Base-by-base conservation (phyloP, 2,329 filamentous ascomycete species). In the Aspergillus sp. region DNA sequence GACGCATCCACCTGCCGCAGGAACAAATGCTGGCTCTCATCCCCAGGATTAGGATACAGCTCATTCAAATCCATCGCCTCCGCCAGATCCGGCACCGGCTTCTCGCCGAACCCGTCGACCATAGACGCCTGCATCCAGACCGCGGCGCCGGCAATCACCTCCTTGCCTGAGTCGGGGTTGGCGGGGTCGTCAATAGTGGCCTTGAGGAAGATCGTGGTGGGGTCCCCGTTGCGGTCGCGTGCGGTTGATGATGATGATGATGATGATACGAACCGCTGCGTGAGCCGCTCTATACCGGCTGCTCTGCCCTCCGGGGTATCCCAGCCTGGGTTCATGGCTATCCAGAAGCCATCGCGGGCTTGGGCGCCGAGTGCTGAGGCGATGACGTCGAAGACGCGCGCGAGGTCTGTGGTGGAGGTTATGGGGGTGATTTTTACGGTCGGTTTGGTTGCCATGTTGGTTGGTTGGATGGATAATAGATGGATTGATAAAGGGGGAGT, bases 51-150 rank as follows among this genome's bases (percentile, higher is more conserved):
- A 0, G 81, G 80, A 56, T 80, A 77, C 12, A 80, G 56, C 1
- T 62, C 66, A 8, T 75, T 67, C 1, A 80, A 62, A 35, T 76
- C 66, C 33, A 72, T 54, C 0, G 40, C 44, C 3, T 39, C 39
- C 7, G 46, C 27, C 8, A 58, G 40, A 19, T 55, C 46, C 1
- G 54, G 64, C 6, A 57, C 1, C 72, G 76, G 23, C 57, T 60
- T 25, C 19, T 81, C 77, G 12, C 84, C 84, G 49, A 76, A 66
- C 12, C 82, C 83, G 2, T 76, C 71, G 0, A 84, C 76, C 6
- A 73, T 68, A 0, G 83, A 85, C 0, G 74, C 68, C 61, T 86
- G 84, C 8, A 73, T 64, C 84, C 84, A 87, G 55, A 85, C 79
- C 3, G 84, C 82, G 27, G 82, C 58, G 15, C 84, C 84, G 9